Base-by-base conservation (phyloP, 768 basidiomycete species). In the Pulveroboletus sp. region DNA sequence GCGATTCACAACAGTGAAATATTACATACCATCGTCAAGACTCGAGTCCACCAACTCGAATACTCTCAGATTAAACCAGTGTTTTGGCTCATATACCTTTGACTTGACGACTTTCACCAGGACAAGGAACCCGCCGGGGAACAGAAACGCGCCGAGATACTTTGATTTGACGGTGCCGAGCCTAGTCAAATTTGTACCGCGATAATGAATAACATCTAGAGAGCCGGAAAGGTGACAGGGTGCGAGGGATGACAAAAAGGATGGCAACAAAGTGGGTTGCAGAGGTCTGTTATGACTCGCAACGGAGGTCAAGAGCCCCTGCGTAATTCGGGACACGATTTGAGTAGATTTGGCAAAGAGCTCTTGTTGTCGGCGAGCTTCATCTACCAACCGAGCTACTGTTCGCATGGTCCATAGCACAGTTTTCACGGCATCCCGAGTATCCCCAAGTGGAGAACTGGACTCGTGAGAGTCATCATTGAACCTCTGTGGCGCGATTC, bases 101-200 rank as follows among this genome's bases (percentile, higher is more conserved):
- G 80, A 76, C 70, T 90, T 93, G 57, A 78, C 73, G 36, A 93
- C 85, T 71, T 95, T 97, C 56, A 83, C 90, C 39, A 99, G 71
- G 18, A 96, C 76, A 35, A 97, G 68, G 64, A 92, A 97, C 10
- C 89, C 92, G 10, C 87, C 84, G 32, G 77, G 71, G 60, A 93
- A 99, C 39, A 99, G 71, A 68, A 99, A 95, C 15, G 86, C 88
- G 28, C 89, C 93, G 24, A 91, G 76, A 66, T 96, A 97, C 68
- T 89, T 91, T 52, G 87, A 85, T 64, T 78, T 82, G 58, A 87
- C 75, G 30, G 77, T 80, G 43, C 76, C 71, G 6, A 65, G 69
- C 57, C 61, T 75, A 37, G 66, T 72, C 47, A 71, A 57, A 32
- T 75, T 74, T 39, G 70, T 57, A n/a, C 72, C 67, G 39, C 76